Conservation (phyloP, 345 rosid species). For the Eutrema japonicum region DNA sequence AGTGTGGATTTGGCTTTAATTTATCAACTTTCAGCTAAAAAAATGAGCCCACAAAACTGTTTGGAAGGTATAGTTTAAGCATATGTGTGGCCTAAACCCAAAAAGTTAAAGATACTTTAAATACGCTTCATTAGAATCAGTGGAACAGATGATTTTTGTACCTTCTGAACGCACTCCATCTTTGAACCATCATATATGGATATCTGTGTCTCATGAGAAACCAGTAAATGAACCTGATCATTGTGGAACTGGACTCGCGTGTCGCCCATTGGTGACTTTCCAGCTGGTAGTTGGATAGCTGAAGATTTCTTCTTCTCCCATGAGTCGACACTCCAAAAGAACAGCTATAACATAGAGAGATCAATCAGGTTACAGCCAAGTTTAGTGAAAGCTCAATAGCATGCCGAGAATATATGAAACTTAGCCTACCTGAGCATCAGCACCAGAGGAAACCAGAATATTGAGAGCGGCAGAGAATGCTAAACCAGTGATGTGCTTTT, state of each 20-base stretch:
- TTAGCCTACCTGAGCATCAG: slow-evolving; percentile 77
- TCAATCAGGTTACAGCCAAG: slow-evolving; percentile 10
- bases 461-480: slow-evolving; percentile 71
- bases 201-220: slow-evolving; percentile 75
- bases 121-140: not conserved
- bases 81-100: not conserved
- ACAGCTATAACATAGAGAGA: slow-evolving; percentile 47
- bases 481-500: slow-evolving; percentile 71
- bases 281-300: slow-evolving; percentile 61
- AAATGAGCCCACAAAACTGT: not conserved
- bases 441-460: slow-evolving; percentile 77
- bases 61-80: not conserved
- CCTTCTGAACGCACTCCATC: slow-evolving; percentile 72
- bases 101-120: not conserved
- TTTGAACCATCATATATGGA: slow-evolving; percentile 73
- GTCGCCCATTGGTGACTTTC: slow-evolving; percentile 60
- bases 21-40: slow-evolving; percentile 4
- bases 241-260: slow-evolving; percentile 74
- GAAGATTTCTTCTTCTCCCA: slow-evolving; percentile 76
- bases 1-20: not conserved
- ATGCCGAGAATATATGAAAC: not conserved
- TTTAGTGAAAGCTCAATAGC: not conserved
- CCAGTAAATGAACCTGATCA: slow-evolving; percentile 67
- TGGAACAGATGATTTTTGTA: slow-evolving; percentile 24
- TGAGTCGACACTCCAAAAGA: slow-evolving; percentile 67